Evolutionary conservation across 345 rosid species (phyloP), one percentile per base, ranked within the genome.

Genomic region (Chamaenerion angustifolium): DNA sequence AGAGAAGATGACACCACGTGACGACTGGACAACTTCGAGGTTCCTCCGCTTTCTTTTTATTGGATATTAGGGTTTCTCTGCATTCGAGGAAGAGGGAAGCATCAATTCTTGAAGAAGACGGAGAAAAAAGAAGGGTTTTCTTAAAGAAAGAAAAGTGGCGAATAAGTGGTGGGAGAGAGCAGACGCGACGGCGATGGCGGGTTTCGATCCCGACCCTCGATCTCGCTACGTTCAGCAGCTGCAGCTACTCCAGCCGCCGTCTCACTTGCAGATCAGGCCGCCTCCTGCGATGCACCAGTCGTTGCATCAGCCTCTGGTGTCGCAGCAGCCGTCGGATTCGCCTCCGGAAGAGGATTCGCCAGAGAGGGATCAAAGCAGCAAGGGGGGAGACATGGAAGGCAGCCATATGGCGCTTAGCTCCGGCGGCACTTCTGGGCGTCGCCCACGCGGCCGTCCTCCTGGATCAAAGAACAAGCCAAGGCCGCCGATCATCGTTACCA

Each of bases 381-480:
- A 8, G 0, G 17, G 43, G 11, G 51, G 42, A 0, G 51, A 51
- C 52, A 31, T 51, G 19, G 51, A 40, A 15, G 56, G 27, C 15
- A 15, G 18, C 10, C 55, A 43, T 45, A 46, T 50, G 19, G 21
- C 31, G 4, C 49, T 42, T 23, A 54, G 57, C 25, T 13, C 59
- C 46, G 62, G 72, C 46, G 62, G 72, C 49, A 45, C 63, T 25
- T 37, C 57, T 7, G 64, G 55, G 10, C 83, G 81, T 55, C 83
- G 94, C 27, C 94, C 86, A 11, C 75, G 94, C 27, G 94, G 94
- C 42, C 81, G 94, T 19, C 94, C 94, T 13, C 57, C 94, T 0
- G 94, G 94, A 37, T 83, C 94, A 43, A 83, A 78, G 71, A 81
- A 81, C 78, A 81, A 78, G 46, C 68, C 82, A 0, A 84, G 71